These are phyloP conservation scores for Chlorophyllum brunneum DNA, from an alignment of 768 basidiomycete species.

Conservation along the genomic window DNA sequence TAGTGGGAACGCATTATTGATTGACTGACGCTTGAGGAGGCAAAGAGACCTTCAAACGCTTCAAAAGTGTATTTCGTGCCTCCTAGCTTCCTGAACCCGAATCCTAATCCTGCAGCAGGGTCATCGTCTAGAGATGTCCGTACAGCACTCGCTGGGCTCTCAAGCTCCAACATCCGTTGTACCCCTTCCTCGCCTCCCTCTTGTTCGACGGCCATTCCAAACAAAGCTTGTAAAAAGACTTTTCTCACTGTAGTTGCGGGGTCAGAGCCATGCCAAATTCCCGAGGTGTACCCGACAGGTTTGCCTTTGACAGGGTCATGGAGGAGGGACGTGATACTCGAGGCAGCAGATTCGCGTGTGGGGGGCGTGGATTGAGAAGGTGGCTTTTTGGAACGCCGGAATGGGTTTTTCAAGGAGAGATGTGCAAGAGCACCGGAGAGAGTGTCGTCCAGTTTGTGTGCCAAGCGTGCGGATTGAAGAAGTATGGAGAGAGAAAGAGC, in stretches of 20 bases:
- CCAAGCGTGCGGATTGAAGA: conserved; percentile 55
- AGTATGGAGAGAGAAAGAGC: conserved; percentile 53
- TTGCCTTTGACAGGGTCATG: not conserved
- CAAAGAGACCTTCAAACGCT: conserved; percentile 12
- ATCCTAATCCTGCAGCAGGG: conserved; percentile 7
- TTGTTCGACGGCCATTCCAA: conserved; percentile 41
- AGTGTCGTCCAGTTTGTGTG: conserved; percentile 47
- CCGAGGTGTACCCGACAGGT: conserved; percentile 25
- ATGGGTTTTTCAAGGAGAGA: conserved; percentile 33
- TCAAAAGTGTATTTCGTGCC: conserved; percentile 11
- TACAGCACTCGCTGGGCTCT: conserved; percentile 19
- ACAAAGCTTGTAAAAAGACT: conserved; percentile 52
- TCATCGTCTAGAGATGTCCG: conserved; percentile 12
- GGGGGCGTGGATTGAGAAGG: not conserved
- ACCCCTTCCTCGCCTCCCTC: conserved; percentile 18
- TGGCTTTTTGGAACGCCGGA: conserved; percentile 18
- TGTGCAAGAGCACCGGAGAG: conserved; percentile 47
- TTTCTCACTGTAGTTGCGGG: conserved; percentile 46
- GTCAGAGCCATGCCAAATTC: conserved; percentile 41
- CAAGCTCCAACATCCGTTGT: conserved; percentile 24
- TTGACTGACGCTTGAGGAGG: conserved; percentile 3
- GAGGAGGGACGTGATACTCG: conserved; percentile 20
- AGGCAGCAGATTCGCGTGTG: conserved; percentile 23
- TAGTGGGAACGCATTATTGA: conserved; percentile 10
- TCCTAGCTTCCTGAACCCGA: conserved; percentile 12